phyloP scores from a whole-genome alignment of 805 yeast genomes.

The Candida tammaniensis region DNA sequence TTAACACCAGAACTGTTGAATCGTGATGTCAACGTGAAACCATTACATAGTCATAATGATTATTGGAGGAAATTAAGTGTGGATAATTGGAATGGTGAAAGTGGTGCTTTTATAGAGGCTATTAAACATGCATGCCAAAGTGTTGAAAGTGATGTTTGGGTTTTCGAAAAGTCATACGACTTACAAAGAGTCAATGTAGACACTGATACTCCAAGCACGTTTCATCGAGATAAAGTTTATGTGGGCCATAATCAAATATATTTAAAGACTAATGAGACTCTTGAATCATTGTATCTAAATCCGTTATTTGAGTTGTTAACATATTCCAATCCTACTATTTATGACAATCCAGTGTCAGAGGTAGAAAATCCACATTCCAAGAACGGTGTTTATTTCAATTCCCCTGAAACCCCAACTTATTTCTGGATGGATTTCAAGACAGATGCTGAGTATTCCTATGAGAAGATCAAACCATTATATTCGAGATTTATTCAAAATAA shows the following conservation, averaged over 20 bases:
- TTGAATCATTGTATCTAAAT: conserved; percentile 50
- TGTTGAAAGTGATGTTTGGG: conserved; percentile 69
- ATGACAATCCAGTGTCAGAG: too few species aligned
- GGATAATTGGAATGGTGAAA: too few species aligned
- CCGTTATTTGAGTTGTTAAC: conserved; percentile 50
- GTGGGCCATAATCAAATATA: conserved; percentile 61
- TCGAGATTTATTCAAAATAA: conserved; percentile 45
- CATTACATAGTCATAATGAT: conserved; percentile 68
- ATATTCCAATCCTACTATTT: conserved; percentile 42
- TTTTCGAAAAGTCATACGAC: conserved; percentile 31
- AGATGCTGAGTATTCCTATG: conserved; percentile 48
- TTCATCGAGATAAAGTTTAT: conserved; percentile 37
- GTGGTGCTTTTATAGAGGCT: conserved; percentile 57
- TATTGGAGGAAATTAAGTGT: conserved; percentile 52
- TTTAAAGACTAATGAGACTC: conserved; percentile 44
- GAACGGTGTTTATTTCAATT: conserved; percentile 38
- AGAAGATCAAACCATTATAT: conserved; percentile 42
- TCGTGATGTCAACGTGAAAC: conserved; percentile 18
- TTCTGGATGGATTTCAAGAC: conserved; percentile 65
- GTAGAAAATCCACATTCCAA: too few species aligned
- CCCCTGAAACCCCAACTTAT: conserved; percentile 51
- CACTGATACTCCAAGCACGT: conserved; percentile 22
- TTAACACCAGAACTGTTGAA: background rate
- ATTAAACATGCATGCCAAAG: conserved; percentile 52
- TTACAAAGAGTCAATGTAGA: conserved; percentile 24